Evolutionary conservation across 805 yeast species (phyloP), one percentile per base, ranked within the genome.

Genomic region (Wickerhamomyces alni): DNA sequence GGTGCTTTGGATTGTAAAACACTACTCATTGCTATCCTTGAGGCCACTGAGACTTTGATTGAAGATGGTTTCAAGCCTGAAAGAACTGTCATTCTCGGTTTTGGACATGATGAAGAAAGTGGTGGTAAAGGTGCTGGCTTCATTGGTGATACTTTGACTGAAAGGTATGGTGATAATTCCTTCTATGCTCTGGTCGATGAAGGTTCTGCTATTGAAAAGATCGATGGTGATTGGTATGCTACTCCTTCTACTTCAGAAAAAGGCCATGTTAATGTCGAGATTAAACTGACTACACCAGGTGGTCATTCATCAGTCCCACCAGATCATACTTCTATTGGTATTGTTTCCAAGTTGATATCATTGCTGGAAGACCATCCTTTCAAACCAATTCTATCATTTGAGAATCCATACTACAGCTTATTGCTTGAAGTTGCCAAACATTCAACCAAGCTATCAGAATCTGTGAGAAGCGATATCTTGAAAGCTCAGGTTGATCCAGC

Each of bases 221-320:
- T 71, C 12, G 52, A 52, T n/a, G 48, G 49, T 16, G 62, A 69
- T 36, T 69, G 69, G 21, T 63, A 75, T 42, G 73, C 78, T 7
- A 62, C 70, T 15, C 72, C 77, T 4, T 70, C 76, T 5, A 72
- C 78, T 13, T 76, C 75, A 13, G 82, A 80, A 51, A 77, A 77
- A 56, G 83, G 83, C 6, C 70, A 67, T 43, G 54, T 78, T 13
- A 78, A 77, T 41, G 58, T 78, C 32, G 54, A 55, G 22, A 63
- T 80, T 29, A 62, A 65, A 5, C 59, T 82, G 31, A 61, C 62
- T 17, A 77, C 83, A 19, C 75, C 77, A 10, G 94, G 94, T 29
- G 94, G 94, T 8, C 94, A 84, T 55, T 77, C 91, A 1, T 81
- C 89, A 8, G 58, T 72, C n/a, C 93, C 94, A 8, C 91, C 89